These are phyloP conservation scores for Besnoitia besnoiti DNA, from an alignment of 169 alveolate genomes.

Conservation along the genomic window DNA sequence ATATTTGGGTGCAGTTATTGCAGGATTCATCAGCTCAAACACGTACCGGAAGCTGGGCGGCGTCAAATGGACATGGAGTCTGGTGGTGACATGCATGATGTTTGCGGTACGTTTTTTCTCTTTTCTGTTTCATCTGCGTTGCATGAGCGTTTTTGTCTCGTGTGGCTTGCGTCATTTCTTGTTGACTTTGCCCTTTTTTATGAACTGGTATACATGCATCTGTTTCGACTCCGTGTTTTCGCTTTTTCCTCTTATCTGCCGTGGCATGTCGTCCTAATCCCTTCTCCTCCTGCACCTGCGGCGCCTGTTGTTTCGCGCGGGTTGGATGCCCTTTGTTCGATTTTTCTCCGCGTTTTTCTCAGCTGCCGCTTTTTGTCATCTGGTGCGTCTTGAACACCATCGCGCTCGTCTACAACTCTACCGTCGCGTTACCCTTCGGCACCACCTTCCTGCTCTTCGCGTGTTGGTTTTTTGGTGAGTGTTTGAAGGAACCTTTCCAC, in stretches of 20 bases:
- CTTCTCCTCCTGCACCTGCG: not conserved
- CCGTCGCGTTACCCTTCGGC: slow-evolving; percentile 60
- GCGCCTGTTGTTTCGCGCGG: not conserved
- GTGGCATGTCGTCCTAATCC: too few species aligned
- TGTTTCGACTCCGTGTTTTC: not conserved
- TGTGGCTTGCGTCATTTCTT: too few species aligned
- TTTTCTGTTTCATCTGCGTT: not conserved
- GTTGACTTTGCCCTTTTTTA: too few species aligned
- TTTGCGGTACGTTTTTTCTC: slow-evolving; percentile 27
- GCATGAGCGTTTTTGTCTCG: too few species aligned
- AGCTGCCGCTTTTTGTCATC: slow-evolving; percentile 52
- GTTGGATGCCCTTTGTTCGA: not conserved
- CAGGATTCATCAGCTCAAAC: slow-evolving; percentile 45
- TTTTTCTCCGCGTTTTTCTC: not conserved
- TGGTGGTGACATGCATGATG: slow-evolving; percentile 33
- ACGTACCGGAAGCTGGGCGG: slow-evolving; percentile 57
- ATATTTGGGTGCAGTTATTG: slow-evolving; percentile 13
- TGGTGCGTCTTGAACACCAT: slow-evolving; percentile 44
- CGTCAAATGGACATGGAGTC: slow-evolving; percentile 61
- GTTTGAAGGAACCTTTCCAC: not conserved
- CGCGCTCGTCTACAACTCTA: slow-evolving; percentile 17
- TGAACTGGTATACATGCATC: too few species aligned
- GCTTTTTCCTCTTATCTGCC: not conserved
- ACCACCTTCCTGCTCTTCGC: slow-evolving; percentile 43
- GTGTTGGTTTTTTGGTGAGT: slow-evolving; percentile 36